Percentiles rank a stretch among this genome's conserved stretches.
Conservation (phyloP, 306 rosid genomes). For the Notholithocarpus densiflorus region DNA sequence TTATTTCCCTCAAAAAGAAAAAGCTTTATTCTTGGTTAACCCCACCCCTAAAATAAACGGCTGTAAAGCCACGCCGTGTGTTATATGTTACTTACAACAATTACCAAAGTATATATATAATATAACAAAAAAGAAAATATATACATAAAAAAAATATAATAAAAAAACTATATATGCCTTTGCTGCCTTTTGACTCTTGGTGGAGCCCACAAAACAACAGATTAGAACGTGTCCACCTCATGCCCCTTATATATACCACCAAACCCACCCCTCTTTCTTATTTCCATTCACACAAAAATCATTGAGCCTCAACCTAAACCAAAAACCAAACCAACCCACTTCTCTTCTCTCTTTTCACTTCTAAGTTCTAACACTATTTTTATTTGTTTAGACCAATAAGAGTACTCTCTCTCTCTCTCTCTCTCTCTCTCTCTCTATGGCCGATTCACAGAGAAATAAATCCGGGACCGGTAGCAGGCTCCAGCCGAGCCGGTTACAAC, state of each 20-base stretch:
- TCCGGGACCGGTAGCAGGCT: slow-evolving; percentile 14
- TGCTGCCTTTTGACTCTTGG: neutral
- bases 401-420: too few species aligned
- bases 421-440: slow-evolving; percentile 33
- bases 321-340: neutral
- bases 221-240: slow-evolving; percentile 20
- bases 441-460: slow-evolving; percentile 33
- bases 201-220: neutral
- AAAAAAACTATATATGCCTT: neutral
- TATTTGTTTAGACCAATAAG: too few species aligned
- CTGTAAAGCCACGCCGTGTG: slow-evolving; percentile 25
- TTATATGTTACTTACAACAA: too few species aligned
- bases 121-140: too few species aligned
- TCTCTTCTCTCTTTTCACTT: neutral
- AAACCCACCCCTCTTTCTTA: neutral
- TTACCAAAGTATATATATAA: too few species aligned
- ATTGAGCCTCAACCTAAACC: neutral
- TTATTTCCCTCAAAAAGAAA: too few species aligned
- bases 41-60: neutral
- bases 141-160: too few species aligned
- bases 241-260: slow-evolving; percentile 12
- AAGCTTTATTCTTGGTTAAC: too few species aligned
- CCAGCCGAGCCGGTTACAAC: slow-evolving; percentile 69
- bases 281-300: neutral
- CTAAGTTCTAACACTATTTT: too few species aligned